Evolutionary conservation across 78 protist genomes (phyloP), one percentile per base, ranked within the genome.

Genomic region (Dictyostelium capitatum): DNA sequence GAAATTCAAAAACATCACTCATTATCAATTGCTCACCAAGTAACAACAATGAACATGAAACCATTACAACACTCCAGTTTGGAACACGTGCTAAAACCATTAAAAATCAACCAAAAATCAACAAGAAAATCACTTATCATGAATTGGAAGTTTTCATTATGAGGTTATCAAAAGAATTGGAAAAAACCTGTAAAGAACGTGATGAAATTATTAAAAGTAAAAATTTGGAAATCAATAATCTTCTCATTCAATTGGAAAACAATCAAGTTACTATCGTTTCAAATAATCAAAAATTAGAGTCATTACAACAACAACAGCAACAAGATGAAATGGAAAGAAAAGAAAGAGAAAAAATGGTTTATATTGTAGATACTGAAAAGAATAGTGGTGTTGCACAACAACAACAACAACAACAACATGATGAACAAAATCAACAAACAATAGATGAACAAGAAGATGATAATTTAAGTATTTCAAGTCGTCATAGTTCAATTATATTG

Each of bases 81-180:
- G 98, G 98, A 23, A 25, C 70, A 1, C 75, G 97, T n/a, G 99
- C 99, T 14, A 98, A 97, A 80, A 65, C 30, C 9, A 92, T 98
- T 65, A 91, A 82, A 87, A 98, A 98, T 91, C 89, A 64, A 62
- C 97, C 98, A 41, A 80, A 73, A n/a, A 74, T 97, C 67, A 97
- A 98, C 50, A 96, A 97, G 73, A 95, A 96, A 59, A 48, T 74
- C 19, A 81, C 89, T 0, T 85, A 67, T 15, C 47, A 30, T 14
- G 97, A 82, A 32, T 11, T 91, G 47, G 74, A 87, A 30, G 14
- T 30, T 19, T 37, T 17, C n/a, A 47, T 73, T 14, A 37, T 73
- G 11, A 73, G 47, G 10, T 15, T 73, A 11, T 23, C 51, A 1
- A 73, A 73, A 46, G 79, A 73, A 19, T 73, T 73, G 50, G 79